Conservation (phyloP, 225 moss, liverwort and hornwort genomes). For the Thuidium tamariscinum region DNA sequence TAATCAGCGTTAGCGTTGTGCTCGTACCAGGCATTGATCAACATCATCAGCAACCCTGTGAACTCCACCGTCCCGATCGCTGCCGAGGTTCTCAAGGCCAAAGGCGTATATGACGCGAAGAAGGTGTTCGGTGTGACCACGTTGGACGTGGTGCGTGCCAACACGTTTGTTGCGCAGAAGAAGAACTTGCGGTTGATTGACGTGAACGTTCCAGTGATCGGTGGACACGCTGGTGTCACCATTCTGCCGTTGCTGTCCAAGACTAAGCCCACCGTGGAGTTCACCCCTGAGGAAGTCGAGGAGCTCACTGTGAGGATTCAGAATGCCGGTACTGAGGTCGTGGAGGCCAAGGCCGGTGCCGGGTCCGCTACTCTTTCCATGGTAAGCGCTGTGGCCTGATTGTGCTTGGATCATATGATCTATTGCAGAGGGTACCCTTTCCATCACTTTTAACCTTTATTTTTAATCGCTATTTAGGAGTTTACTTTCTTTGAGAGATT, state of each 20-base stretch:
- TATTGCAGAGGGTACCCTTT: not conserved
- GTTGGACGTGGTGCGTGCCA: constrained; percentile 93
- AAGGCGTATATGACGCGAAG: constrained; percentile 74
- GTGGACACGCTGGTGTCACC: constrained; percentile 94
- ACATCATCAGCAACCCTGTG: constrained; percentile 94
- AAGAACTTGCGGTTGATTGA: constrained; percentile 65
- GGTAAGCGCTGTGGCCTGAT: constrained; percentile 20
- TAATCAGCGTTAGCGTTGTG: not conserved
- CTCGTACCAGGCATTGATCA: constrained; percentile 47
- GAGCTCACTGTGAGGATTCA: constrained; percentile 89
- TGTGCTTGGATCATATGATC: not conserved
- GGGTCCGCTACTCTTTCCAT: constrained; percentile 97
- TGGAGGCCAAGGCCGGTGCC: constrained; percentile 95
- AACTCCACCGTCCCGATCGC: constrained; percentile 97
- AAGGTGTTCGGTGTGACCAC: constrained; percentile 92
- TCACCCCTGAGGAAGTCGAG: constrained; percentile 73
- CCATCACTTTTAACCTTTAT: not conserved
- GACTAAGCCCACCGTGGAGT: constrained; percentile 47
- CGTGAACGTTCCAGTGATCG: constrained; percentile 91
- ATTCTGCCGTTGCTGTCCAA: constrained; percentile 97
- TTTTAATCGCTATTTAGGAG: not conserved
- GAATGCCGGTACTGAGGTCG: constrained; percentile 97
- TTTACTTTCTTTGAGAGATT: not conserved
- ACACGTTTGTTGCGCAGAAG: constrained; percentile 81
- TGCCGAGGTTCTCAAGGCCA: constrained; percentile 82